Base-by-base conservation (phyloP, 176 grass and related monocot genomes). In the Oryza meyeriana region DNA sequence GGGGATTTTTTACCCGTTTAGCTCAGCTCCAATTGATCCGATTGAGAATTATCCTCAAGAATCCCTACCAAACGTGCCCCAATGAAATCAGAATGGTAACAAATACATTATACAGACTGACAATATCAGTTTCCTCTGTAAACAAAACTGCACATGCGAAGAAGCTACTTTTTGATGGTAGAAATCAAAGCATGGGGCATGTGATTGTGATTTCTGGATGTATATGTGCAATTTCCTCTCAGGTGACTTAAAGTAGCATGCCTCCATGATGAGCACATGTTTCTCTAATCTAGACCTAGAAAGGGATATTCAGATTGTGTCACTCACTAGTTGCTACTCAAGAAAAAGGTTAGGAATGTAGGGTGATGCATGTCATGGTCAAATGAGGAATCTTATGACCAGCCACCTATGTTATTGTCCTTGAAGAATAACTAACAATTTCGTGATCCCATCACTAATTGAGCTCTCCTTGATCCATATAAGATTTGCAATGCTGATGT, bases 351-450 rank as follows among this genome's bases (percentile, higher is more conserved):
- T 20, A 25, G 55, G 55, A 25, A 10, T 59, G 22, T 59, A 25
- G 25, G 28, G 8, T 72, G 50, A 55, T n/a, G 42, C 69, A 59
- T 81, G 10, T 4, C 33, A 42, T 59, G 84, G 84, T 87, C 78
- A 81, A 81, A 81, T 81, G 22, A 69, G 45, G 71, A 81, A 86
- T 86, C 78, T 84, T 67, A 64, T 81, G 85, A 59, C 85, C 35
- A 77, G n/a, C 26, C 81, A 70, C 35, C 6, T 69, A 64, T 84
- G 42, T 55, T 61, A 48, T 61, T 69, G 64, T 61, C 34, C 82
- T 84, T 70, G 48, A 36, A 27, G 28, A 36, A 81, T 81, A 42
- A 22, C 59, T 61, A 32, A 45, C 26, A 42, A 34, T 39, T 73
- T 74, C 84, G 12, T 36, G 31, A 63, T 48, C 8, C 35, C 29